Conservation (phyloP, 2,329 filamentous ascomycete genomes). For the Aspergillus vadensis region DNA sequence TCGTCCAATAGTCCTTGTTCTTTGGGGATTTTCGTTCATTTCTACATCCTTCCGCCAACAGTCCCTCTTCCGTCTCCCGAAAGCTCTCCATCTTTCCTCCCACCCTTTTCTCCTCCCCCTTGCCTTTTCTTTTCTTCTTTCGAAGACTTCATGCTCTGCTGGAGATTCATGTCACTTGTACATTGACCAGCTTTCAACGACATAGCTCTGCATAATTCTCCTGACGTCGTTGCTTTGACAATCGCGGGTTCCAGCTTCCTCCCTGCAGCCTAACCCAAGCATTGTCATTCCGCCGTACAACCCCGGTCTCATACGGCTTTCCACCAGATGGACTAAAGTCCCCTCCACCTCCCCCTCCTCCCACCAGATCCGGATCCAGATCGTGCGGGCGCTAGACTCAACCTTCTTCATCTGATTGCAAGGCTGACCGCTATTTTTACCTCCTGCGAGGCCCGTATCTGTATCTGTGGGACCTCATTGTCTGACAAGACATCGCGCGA, state of each 20-base stretch:
- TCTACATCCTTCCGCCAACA: constrained; percentile 8
- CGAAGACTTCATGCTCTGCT: constrained; percentile 6
- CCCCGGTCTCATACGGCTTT: constrained; percentile 14
- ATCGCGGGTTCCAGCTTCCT: constrained; percentile 15
- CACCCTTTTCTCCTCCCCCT: constrained; percentile 10
- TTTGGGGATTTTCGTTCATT: constrained; percentile 6
- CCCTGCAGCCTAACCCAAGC: constrained; percentile 22
- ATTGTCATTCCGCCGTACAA: constrained; percentile 19
- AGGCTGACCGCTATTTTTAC: constrained; percentile 33
- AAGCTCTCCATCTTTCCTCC: background rate
- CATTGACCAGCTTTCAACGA: constrained; percentile 15
- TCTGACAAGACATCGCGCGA: constrained; percentile 28
- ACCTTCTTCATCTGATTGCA: constrained; percentile 18
- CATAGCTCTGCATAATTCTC: constrained; percentile 17
- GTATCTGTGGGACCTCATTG: constrained; percentile 13
- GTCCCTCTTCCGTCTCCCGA: constrained; percentile 9
- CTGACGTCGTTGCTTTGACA: constrained; percentile 12
- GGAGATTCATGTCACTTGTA: constrained; percentile 7
- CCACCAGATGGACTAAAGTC: constrained; percentile 24
- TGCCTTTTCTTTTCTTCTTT: background rate
- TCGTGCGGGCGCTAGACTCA: constrained; percentile 13
- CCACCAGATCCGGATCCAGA: constrained; percentile 11
- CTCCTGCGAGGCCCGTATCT: constrained; percentile 22
- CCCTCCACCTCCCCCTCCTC: constrained; percentile 2
- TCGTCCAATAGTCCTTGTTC: background rate